These are phyloP conservation scores for Lithohypha guttulata DNA, from an alignment of 2,329 filamentous ascomycete species.

Conservation along the genomic window DNA sequence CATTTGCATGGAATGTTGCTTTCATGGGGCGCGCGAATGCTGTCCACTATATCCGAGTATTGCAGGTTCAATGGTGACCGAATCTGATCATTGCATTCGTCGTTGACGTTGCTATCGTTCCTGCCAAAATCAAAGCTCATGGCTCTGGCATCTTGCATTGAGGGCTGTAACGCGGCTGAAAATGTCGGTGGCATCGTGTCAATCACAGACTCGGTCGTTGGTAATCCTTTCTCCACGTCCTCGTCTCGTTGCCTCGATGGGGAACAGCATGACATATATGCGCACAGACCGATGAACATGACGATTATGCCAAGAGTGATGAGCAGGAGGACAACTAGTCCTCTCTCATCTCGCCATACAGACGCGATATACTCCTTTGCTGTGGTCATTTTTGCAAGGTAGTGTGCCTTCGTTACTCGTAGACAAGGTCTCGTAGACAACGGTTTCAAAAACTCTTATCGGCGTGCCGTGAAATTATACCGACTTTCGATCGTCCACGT, in stretches of 20 bases:
- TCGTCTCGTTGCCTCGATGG: not conserved
- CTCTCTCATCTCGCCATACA: not conserved
- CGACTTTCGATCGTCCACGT: no score
- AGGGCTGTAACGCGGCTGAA: not conserved
- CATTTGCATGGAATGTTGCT: no score
- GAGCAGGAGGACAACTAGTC: not conserved
- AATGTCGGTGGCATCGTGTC: not conserved
- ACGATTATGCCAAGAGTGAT: not conserved
- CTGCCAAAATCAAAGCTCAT: not conserved
- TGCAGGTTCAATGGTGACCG: not conserved
- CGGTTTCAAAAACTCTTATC: no score
- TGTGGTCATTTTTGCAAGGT: not conserved
- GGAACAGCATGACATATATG: not conserved
- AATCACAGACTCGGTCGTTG: not conserved
- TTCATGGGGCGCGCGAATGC: no score
- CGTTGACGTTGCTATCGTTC: not conserved
- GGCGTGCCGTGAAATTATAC: no score
- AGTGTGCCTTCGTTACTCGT: no score
- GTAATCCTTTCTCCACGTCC: not conserved
- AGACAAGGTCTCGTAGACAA: no score
- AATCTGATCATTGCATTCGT: not conserved
- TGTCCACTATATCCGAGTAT: no score
- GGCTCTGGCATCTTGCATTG: not conserved
- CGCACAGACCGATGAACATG: not conserved
- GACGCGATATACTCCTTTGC: not conserved